These are phyloP conservation scores for Fusarium nematophilum DNA, from an alignment of 2,329 filamentous ascomycete genomes.

Conservation along the genomic window DNA sequence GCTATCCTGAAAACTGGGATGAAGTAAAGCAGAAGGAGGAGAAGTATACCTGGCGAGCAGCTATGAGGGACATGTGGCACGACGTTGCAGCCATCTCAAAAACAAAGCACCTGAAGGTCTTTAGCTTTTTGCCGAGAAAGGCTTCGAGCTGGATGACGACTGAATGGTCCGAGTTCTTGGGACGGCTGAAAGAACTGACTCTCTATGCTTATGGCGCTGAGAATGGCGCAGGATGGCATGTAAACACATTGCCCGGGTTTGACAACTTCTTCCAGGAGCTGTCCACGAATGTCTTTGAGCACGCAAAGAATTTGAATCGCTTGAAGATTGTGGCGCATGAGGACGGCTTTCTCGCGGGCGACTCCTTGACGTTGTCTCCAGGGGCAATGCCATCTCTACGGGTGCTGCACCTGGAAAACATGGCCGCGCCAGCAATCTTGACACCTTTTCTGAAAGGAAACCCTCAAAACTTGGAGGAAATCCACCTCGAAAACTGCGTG, in stretches of 20 bases:
- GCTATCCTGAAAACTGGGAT: not conserved
- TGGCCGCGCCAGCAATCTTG: not conserved
- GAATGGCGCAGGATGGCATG: not conserved
- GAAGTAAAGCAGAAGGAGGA: not conserved
- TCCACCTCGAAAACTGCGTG: constrained; percentile 5
- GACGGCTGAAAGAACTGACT: not conserved
- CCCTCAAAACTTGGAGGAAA: not conserved
- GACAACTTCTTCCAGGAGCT: constrained; percentile 11
- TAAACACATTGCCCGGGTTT: constrained; percentile 5
- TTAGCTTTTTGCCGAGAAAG: constrained; percentile 5
- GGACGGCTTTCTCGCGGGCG: not conserved
- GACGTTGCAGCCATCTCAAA: not conserved
- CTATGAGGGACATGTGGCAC: constrained; percentile 7
- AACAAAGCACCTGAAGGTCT: not conserved
- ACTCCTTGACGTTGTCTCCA: not conserved
- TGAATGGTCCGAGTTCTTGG: constrained; percentile 6
- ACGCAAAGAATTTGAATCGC: not conserved
- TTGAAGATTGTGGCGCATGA: constrained; percentile 1
- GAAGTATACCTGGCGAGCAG: not conserved
- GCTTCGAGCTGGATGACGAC: not conserved
- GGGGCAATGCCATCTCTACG: not conserved
- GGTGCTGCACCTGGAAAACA: not conserved
- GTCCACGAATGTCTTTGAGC: not conserved
- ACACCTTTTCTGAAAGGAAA: not conserved
- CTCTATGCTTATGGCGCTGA: constrained; percentile 11